These are phyloP conservation scores for Didymella glomerata DNA, from an alignment of 2,329 filamentous ascomycete species.

Conservation along the genomic window DNA sequence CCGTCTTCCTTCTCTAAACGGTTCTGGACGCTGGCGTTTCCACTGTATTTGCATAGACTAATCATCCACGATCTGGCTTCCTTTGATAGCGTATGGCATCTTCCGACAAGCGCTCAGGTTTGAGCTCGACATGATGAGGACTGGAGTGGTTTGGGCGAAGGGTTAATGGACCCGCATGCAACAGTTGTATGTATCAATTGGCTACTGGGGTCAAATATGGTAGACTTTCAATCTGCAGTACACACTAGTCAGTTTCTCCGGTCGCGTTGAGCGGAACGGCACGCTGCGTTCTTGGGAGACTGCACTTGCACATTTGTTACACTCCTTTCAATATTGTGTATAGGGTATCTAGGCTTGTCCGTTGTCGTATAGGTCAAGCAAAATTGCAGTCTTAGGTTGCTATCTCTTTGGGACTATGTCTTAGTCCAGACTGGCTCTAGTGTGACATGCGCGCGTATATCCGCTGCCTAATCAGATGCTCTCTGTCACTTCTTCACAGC, in stretches of 20 bases:
- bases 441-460: slow-evolving; percentile 6
- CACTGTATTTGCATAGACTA: slow-evolving; percentile 52
- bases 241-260: slow-evolving; percentile 33
- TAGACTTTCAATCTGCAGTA: slow-evolving; percentile 48
- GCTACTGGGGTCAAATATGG: slow-evolving; percentile 41
- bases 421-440: not conserved
- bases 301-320: slow-evolving; percentile 35
- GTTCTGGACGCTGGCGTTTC: slow-evolving; percentile 50
- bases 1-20: slow-evolving; percentile 58
- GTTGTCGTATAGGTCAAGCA: slow-evolving; percentile 1
- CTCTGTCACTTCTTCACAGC: slow-evolving; percentile 14
- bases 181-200: slow-evolving; percentile 50
- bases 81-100: slow-evolving; percentile 46
- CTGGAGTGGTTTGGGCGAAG: slow-evolving; percentile 35
- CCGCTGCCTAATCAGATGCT: slow-evolving; percentile 3
- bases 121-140: slow-evolving; percentile 34
- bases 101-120: slow-evolving; percentile 35
- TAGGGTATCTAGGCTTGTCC: slow-evolving; percentile 8
- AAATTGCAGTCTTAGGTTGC: slow-evolving; percentile 9
- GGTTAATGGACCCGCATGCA: slow-evolving; percentile 44
- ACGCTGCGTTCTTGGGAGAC: slow-evolving; percentile 34
- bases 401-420: not conserved
- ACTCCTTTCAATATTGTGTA: slow-evolving; percentile 36
- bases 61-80: slow-evolving; percentile 45
- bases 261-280: slow-evolving; percentile 30